Base-by-base conservation (phyloP, 495 filamentous ascomycete species). In the Aspergillus mulundensis region DNA sequence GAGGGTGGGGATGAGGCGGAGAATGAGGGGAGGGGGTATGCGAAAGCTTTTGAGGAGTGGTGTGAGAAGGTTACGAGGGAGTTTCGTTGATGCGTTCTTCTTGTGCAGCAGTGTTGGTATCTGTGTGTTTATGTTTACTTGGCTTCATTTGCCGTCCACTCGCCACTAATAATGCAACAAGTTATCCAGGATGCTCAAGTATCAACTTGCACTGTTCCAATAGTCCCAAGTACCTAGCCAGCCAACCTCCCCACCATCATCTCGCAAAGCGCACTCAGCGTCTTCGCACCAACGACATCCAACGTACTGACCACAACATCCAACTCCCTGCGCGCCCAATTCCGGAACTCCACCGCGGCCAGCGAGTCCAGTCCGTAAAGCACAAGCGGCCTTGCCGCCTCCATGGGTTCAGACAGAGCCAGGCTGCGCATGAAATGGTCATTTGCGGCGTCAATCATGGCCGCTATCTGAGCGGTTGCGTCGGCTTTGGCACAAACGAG, bases 31-130 rank as follows among this genome's bases (percentile, higher is more conserved):
- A 30, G 28, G 28, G 54, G 54, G 11, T 20, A 34, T n/a, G 54
- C 45, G n/a, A 30, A 28, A 36, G 54, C 1, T 1, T 56, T 56
- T 28, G 45, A 50, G 23, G 38, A 43, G 36, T 56, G 34, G 45
- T 56, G 45, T 56, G 45, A 69, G 2, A 25, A 8, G 36, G 28
- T 30, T 30, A 30, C 28, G 28, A 30, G 28, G 28, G 48, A 51
- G 32, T 51, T 39, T 51, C 16, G 48, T 34, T 51, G 18, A 40
- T 4, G 28, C 5, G 28, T 30, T 30, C 10, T 30, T 30, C 28
- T 30, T 10, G 28, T 30, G 5, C 4, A 30, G 28, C 28, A 30
- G 28, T 10, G 10, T 30, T 10, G 28, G 4, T 30, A 30, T 30
- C 28, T 30, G 28, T n/a, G n/a, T n/a, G n/a, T n/a, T n/a, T 10